Percentiles rank a stretch among this genome's conserved stretches.
These are phyloP conservation scores for Paecilomyces dactylethromorphus DNA, from an alignment of 2,329 filamentous ascomycete genomes.

Conservation along the genomic window DNA sequence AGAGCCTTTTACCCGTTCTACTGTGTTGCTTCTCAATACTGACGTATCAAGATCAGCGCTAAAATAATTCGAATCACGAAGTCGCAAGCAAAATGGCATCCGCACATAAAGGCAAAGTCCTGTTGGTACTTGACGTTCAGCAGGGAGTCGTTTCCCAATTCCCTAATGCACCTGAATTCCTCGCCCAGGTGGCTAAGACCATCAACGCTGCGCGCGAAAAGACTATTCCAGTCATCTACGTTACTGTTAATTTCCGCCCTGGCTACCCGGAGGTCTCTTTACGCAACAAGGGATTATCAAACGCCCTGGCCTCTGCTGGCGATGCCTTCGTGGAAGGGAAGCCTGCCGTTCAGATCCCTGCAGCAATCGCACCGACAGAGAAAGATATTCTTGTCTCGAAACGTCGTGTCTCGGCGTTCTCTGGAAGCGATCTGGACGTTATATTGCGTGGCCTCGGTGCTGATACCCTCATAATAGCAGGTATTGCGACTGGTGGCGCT, in stretches of 20 bases:
- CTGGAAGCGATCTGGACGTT: constrained; percentile 27
- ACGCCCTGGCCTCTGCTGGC: constrained; percentile 7
- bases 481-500: constrained; percentile 29
- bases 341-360: constrained; percentile 12
- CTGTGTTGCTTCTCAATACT: neutral
- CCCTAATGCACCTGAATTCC: constrained; percentile 12
- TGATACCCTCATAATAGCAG: constrained; percentile 24
- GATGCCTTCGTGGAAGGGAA: constrained; percentile 19
- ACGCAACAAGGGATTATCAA: constrained; percentile 15
- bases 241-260: constrained; percentile 25
- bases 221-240: constrained; percentile 24
- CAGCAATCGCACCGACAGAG: constrained; percentile 10
- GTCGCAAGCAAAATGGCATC: neutral
- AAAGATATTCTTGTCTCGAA: constrained; percentile 27
- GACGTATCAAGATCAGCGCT: neutral
- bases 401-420: constrained; percentile 29
- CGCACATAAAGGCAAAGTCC: constrained; percentile 7
- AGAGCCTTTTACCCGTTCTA: neutral
- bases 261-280: constrained; percentile 23
- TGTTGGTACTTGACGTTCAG: constrained; percentile 32
- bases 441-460: constrained; percentile 23
- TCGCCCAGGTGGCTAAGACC: constrained; percentile 14
- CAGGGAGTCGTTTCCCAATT: constrained; percentile 20
- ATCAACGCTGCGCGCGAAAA: constrained; percentile 18
- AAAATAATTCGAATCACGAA: neutral